Conservation (phyloP, 805 yeast species). For the Debaryomyces castellii region DNA sequence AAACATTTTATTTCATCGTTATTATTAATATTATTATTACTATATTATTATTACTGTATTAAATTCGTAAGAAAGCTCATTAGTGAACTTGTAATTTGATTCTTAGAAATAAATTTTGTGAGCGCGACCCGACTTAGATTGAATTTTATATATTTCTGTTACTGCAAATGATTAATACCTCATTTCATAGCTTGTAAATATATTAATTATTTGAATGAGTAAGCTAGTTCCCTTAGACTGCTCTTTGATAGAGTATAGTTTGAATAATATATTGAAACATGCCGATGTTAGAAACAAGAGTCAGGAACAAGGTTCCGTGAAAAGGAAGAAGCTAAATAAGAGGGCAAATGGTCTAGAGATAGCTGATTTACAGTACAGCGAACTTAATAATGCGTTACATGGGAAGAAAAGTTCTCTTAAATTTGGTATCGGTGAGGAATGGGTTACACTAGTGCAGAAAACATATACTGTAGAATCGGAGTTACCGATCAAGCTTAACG, state of each 20-base stretch:
- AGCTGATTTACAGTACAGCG: slow-evolving; percentile 15
- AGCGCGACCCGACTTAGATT: too few species aligned
- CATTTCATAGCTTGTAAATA: not conserved
- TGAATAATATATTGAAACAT: slow-evolving; percentile 8
- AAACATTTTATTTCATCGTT: not conserved
- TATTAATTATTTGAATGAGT: not conserved
- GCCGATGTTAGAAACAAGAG: slow-evolving; percentile 4
- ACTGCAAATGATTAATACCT: not conserved
- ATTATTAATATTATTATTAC: too few species aligned
- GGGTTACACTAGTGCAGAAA: slow-evolving; percentile 13
- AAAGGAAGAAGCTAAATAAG: slow-evolving; percentile 7
- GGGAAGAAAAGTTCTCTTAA: not conserved
- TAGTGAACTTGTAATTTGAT: too few species aligned
- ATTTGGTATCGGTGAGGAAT: slow-evolving; percentile 4
- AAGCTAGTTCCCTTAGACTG: not conserved
- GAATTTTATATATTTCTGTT: not conserved
- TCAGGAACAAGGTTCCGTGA: slow-evolving; percentile 3
- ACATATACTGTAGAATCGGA: slow-evolving; percentile 6
- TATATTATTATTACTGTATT: too few species aligned
- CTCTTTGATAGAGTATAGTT: slow-evolving; percentile 14
- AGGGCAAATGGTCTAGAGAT: slow-evolving; percentile 10
- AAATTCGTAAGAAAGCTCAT: too few species aligned
- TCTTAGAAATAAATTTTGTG: too few species aligned
- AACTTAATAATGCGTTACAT: slow-evolving; percentile 12
- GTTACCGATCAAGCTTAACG: slow-evolving; percentile 10